Evolutionary conservation across 768 basidiomycete species (phyloP), one percentile per base, ranked within the genome.

Genomic region (Heimioporus sp.): DNA sequence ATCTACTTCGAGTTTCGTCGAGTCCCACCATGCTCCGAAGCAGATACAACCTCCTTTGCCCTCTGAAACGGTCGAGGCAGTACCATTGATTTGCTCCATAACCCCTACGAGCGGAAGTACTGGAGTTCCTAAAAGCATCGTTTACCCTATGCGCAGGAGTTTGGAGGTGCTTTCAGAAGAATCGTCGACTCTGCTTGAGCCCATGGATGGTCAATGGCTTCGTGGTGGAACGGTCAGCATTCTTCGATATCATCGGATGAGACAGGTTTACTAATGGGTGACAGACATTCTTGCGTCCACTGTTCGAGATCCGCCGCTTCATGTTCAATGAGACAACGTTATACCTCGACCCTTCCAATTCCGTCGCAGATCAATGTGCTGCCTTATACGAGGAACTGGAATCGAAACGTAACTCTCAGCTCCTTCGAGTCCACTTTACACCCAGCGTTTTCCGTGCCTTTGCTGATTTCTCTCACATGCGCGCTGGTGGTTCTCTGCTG

Each of bases 321-420:
- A 67, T 67, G 65, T 67, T 68, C 55, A 67, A 68, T 44, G 64
- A 63, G 11, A 67, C 66, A 5, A 67, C 64, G 4, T 24, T 67
- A 24, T 67, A 67, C 38, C 61, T 68, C n/a, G 64, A 67, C 34
- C 49, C 64, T 3, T 63, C 64, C 15, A 51, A 45, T 21, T 65
- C 66, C 3, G 66, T 67, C 28, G 51, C 66, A 17, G 64, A 59
- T 37, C 65, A 67, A 48, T 67, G 65, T 35, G 16, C 31, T 21
- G 54, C 60, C 11, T 41, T 67, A 30, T 63, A 52, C 47, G 50
- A 65, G 17, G 65, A 67, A 19, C 62, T 67, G 9, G 64, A 65
- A 46, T 63, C 58, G 10, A 37, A n/a, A 1, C 10, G 49, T 16
- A 62, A 52, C 37, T 49, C 59, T 20, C 65, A 65, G 46, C 34